Evolutionary conservation across 441 rosid genomes (phyloP).

Genomic region (Metrosideros polymorpha): DNA sequence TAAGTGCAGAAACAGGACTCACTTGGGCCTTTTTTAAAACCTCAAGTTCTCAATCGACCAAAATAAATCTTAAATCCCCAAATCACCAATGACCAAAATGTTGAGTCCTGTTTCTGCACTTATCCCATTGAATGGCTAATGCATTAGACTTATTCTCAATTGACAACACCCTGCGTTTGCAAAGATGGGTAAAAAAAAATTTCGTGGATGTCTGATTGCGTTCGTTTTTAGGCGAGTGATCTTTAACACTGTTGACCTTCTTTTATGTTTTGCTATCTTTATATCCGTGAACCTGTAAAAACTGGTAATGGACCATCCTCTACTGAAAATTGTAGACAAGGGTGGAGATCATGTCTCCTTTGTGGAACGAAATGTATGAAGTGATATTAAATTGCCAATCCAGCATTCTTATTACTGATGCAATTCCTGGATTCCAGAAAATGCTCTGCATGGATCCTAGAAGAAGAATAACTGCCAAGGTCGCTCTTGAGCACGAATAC

Average conservation of each 20-base stretch:
- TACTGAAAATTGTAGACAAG: background rate
- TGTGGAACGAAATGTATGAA: background rate
- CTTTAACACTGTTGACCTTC: background rate
- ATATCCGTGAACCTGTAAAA: background rate
- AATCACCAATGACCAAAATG: background rate
- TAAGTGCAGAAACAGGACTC: background rate
- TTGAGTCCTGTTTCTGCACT: background rate
- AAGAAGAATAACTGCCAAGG: slow-evolving; percentile 1
- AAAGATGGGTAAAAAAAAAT: background rate
- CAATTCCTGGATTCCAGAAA: background rate
- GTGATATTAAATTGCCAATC: background rate
- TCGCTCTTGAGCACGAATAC: background rate
- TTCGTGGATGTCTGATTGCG: background rate
- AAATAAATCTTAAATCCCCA: background rate
- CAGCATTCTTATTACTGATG: background rate
- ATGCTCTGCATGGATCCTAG: slow-evolving; percentile 7
- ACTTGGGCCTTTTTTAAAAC: background rate
- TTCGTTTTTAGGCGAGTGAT: background rate
- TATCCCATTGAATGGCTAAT: background rate
- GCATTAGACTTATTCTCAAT: background rate
- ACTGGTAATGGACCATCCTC: background rate
- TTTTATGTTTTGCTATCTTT: background rate
- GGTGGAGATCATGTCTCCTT: background rate
- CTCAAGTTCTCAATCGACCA: background rate
- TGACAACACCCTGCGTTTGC: background rate